A percentile compares a stretch with the other conserved stretches of the same genome.
phyloP scores from a whole-genome alignment of 805 yeast genomes.

The Yamadazyma scolyti region DNA sequence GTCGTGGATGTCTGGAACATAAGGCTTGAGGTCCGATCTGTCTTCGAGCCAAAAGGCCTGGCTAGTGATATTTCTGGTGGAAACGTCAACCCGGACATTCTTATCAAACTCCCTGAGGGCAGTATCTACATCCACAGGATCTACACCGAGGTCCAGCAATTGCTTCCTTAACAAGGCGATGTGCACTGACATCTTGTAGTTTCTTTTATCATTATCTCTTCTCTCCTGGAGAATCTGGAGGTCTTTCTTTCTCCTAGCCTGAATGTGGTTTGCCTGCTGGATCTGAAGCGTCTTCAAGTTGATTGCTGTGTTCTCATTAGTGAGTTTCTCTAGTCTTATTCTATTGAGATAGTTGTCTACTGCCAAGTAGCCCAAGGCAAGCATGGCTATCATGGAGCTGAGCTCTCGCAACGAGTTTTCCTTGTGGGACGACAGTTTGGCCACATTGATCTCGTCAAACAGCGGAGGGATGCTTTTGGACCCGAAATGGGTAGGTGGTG shows the following conservation, averaged over 20 bases:
- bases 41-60: constrained; percentile 60
- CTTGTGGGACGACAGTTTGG: no score
- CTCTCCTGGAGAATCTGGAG: constrained; percentile 51
- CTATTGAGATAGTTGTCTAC: constrained; percentile 47
- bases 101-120: constrained; percentile 55
- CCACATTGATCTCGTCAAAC: constrained; percentile 8
- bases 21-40: constrained; percentile 43
- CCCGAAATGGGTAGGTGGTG: constrained; percentile 24
- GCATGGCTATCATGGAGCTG: constrained; percentile 38
- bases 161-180: constrained; percentile 64
- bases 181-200: constrained; percentile 62
- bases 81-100: constrained; percentile 54
- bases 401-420: constrained; percentile 37
- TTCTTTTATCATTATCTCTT: constrained; percentile 42
- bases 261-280: constrained; percentile 47
- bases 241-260: constrained; percentile 50
- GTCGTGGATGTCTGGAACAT: constrained; percentile 58
- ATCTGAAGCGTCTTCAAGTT: constrained; percentile 35
- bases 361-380: constrained; percentile 46
- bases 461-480: constrained; percentile 17
- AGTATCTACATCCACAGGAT: constrained; percentile 54
- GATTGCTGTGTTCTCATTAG: constrained; percentile 32
- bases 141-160: constrained; percentile 49
- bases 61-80: constrained; percentile 53
- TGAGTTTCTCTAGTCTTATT: constrained; percentile 30